phyloP scores from a whole-genome alignment of 768 basidiomycete genomes.

The Tulasnella sp. region DNA sequence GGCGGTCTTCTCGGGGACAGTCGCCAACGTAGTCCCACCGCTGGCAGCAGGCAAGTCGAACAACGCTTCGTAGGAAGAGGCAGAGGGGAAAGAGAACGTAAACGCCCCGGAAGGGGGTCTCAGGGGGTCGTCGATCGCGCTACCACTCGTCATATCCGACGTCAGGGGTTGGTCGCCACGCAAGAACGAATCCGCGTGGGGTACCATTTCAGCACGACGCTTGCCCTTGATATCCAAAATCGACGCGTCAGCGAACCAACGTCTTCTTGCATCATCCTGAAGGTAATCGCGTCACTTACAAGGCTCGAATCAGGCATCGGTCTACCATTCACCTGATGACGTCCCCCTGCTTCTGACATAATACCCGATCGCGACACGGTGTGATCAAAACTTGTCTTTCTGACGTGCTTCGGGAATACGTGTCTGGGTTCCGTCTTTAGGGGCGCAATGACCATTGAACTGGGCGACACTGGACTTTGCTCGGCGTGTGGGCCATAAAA shows the following conservation, averaged over 20 bases:
- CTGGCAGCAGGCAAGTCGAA: constrained; percentile 15
- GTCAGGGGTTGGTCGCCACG: constrained; percentile 47
- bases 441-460: constrained; percentile 5
- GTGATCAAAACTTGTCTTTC: constrained; percentile 93
- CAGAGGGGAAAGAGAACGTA: constrained; percentile 13
- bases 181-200: constrained; percentile 66
- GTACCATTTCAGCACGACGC: constrained; percentile 59
- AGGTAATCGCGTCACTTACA: no score
- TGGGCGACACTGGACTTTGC: background rate
- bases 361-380: constrained; percentile 53
- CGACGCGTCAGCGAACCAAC: constrained; percentile 28
- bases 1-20: constrained; percentile 9
- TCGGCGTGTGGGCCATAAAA: background rate
- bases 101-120: background rate
- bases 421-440: background rate
- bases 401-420: constrained; percentile 66
- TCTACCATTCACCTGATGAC: constrained; percentile 73
- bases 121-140: background rate
- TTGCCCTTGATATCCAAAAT: constrained; percentile 31
- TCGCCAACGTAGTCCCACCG: constrained; percentile 1
- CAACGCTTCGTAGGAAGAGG: constrained; percentile 10
- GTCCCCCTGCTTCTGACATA: constrained; percentile 29
- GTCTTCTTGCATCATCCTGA: no score
- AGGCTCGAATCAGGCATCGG: constrained; percentile 38
- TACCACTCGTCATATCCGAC: background rate